These are phyloP conservation scores for Eucalyptus curtisii DNA, from an alignment of 345 rosid genomes.

Conservation along the genomic window DNA sequence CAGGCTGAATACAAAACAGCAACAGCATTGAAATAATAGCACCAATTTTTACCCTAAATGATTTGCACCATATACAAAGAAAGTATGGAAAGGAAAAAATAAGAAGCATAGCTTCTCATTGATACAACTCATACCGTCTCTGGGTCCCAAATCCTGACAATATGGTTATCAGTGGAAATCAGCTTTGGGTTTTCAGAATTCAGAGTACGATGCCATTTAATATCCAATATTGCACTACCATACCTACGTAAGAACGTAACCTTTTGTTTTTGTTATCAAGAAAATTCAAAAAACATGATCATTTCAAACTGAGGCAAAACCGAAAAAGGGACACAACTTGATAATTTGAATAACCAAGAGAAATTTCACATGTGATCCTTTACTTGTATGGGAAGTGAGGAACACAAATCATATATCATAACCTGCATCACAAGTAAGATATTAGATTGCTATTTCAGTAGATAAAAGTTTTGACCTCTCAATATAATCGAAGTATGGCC, in stretches of 20 bases:
- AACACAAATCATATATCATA: slow-evolving; percentile 76
- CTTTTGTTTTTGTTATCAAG: background rate
- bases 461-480: background rate
- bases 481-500: background rate
- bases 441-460: background rate
- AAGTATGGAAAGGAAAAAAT: background rate
- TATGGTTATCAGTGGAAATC: slow-evolving; percentile 67
- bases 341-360: background rate
- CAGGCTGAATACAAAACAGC: background rate
- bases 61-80: background rate
- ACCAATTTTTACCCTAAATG: background rate
- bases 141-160: slow-evolving; percentile 94
- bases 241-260: slow-evolving; percentile 36
- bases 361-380: slow-evolving; percentile 87
- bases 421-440: slow-evolving; percentile 35
- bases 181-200: slow-evolving; percentile 68
- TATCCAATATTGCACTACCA: slow-evolving; percentile 76
- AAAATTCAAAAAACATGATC: background rate
- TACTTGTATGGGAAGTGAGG: slow-evolving; percentile 63
- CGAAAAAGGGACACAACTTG: too few relatives aligned
- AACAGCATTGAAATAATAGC: background rate
- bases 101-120: background rate
- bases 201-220: slow-evolving; percentile 84
- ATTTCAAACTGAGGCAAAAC: background rate
- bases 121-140: slow-evolving; percentile 44